phyloP scores from a whole-genome alignment of 257 asterid species.

The Plectranthus barbatus region DNA sequence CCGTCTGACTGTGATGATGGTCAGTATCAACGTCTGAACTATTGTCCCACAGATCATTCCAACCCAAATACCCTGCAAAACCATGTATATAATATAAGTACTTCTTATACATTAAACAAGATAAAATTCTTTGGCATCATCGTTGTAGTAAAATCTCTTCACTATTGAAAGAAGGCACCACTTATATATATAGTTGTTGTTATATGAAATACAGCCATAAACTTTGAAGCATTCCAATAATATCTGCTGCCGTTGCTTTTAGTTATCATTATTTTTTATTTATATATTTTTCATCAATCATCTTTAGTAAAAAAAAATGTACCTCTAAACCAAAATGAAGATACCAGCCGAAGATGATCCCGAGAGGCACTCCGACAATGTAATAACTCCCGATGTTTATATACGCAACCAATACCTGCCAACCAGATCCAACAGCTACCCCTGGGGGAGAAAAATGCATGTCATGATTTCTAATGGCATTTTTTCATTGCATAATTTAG shows the following conservation, averaged over 20 bases:
- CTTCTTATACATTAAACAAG: not conserved
- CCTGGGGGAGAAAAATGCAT: no score
- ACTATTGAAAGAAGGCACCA: not conserved
- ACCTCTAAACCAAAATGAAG: constrained; percentile 42
- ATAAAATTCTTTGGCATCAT: not conserved
- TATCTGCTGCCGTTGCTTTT: not conserved
- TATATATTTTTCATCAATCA: not conserved
- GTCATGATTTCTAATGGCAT: no score
- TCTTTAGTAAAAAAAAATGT: not conserved
- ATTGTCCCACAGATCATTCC: constrained; percentile 55
- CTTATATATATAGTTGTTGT: not conserved
- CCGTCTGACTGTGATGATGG: constrained; percentile 21
- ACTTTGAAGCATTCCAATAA: not conserved
- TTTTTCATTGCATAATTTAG: no score
- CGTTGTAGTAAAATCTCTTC: not conserved
- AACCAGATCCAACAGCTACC: constrained; percentile 57
- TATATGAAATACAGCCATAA: no score
- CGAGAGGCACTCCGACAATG: constrained; percentile 46
- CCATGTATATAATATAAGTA: not conserved
- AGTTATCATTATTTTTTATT: no score
- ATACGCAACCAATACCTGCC: constrained; percentile 52
- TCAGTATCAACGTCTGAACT: constrained; percentile 37
- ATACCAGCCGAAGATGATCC: constrained; percentile 38
- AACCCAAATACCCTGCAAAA: constrained; percentile 49
- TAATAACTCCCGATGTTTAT: constrained; percentile 47